These are phyloP conservation scores for Umbelopsis sp. DNA, from an alignment of 371 early-diverging fungal genomes.

Conservation along the genomic window DNA sequence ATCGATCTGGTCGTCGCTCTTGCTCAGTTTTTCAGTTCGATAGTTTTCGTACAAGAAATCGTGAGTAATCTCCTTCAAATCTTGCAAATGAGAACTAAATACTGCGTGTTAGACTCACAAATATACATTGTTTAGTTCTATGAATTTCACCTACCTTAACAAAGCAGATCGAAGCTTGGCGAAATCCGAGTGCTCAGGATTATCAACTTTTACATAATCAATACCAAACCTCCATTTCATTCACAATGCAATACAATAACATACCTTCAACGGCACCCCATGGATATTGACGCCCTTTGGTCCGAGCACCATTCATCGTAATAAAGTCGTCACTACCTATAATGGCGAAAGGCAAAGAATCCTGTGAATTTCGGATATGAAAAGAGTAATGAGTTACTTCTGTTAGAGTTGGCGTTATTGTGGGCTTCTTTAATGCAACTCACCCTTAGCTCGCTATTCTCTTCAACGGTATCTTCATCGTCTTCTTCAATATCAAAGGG, in stretches of 20 bases:
- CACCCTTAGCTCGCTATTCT: slow-evolving; percentile 90
- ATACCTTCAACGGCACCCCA: slow-evolving; percentile 97
- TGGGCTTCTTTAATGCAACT: background rate
- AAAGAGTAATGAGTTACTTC: background rate
- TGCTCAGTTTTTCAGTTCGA: slow-evolving; percentile 89
- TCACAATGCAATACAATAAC: background rate
- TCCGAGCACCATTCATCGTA: slow-evolving; percentile 68
- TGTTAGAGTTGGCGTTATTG: background rate
- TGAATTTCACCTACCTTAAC: slow-evolving; percentile 56
- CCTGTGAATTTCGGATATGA: slow-evolving; percentile 35
- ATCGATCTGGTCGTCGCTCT: slow-evolving; percentile 59
- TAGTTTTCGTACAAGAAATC: slow-evolving; percentile 89
- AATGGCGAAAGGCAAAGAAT: slow-evolving; percentile 94
- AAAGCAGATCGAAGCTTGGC: slow-evolving; percentile 91
- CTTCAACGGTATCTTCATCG: slow-evolving; percentile 94
- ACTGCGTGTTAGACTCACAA: slow-evolving; percentile 3
- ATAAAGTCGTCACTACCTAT: slow-evolving; percentile 96
- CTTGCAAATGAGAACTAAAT: slow-evolving; percentile 88
- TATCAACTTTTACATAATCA: slow-evolving; percentile 59
- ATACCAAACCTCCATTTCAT: slow-evolving; percentile 15
- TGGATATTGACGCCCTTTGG: slow-evolving; percentile 98
- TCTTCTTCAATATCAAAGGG: slow-evolving; percentile 80
- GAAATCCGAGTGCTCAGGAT: slow-evolving; percentile 96
- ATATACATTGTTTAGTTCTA: background rate
- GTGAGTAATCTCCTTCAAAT: slow-evolving; percentile 88